Percentiles rank a stretch among this genome's conserved stretches.
phyloP scores from a whole-genome alignment of 208 protist genomes.

The Leishmania tarentolae region DNA sequence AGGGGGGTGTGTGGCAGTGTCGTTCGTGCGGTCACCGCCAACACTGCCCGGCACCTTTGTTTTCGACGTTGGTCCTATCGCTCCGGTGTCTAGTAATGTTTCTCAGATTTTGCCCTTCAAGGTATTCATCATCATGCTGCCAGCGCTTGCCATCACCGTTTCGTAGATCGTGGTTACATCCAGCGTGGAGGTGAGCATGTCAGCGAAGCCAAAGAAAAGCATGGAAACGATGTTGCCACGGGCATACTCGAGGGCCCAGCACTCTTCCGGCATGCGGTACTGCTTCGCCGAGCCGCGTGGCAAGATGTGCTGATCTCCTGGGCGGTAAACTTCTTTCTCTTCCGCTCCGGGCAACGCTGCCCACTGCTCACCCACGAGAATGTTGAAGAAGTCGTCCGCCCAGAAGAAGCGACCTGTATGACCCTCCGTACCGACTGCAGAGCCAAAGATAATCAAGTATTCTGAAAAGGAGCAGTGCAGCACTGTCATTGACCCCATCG shows the following conservation, averaged over 20 bases:
- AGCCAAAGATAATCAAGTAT: slow-evolving; percentile 94
- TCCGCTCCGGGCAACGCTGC: slow-evolving; percentile 46
- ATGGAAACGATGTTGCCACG: slow-evolving; percentile 91
- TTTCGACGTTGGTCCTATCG: not conserved
- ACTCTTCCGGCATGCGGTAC: slow-evolving; percentile 91
- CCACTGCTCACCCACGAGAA: slow-evolving; percentile 92
- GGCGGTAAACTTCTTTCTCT: slow-evolving; percentile 62
- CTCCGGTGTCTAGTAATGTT: too few relatives aligned
- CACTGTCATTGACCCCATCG: slow-evolving; percentile 92
- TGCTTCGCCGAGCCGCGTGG: slow-evolving; percentile 71
- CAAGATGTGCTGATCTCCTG: slow-evolving; percentile 80
- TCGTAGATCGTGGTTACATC: slow-evolving; percentile 73
- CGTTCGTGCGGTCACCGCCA: too few relatives aligned
- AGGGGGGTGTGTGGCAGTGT: too few relatives aligned
- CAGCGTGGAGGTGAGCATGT: slow-evolving; percentile 82
- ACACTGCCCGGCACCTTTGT: not conserved
- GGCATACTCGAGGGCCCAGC: slow-evolving; percentile 93
- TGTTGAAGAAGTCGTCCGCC: slow-evolving; percentile 91
- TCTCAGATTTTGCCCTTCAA: slow-evolving; percentile 78
- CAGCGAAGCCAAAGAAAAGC: slow-evolving; percentile 92
- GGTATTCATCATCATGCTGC: slow-evolving; percentile 74
- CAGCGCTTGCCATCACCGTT: slow-evolving; percentile 66
- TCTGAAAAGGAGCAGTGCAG: slow-evolving; percentile 91
- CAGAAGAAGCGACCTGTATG: slow-evolving; percentile 87
- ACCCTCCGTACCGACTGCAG: slow-evolving; percentile 86